Evolutionary conservation across 441 rosid species (phyloP).

Genomic region (Metrosideros polymorpha): DNA sequence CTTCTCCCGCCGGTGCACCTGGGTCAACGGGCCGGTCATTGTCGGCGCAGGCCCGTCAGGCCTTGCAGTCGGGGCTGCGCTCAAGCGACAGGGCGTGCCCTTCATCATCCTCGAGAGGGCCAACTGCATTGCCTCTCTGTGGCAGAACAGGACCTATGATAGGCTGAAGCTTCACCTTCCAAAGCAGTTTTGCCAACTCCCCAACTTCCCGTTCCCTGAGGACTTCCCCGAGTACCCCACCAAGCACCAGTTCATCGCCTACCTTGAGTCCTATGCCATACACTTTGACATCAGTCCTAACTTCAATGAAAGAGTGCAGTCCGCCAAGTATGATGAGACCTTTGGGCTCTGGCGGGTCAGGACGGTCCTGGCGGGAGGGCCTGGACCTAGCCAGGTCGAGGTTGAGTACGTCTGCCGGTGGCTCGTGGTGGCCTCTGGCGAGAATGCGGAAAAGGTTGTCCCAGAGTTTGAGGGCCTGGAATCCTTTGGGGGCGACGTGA

Average conservation of each 20-base stretch:
- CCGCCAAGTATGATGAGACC: constrained; percentile 58
- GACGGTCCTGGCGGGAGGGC: constrained; percentile 24
- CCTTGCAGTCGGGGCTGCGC: constrained; percentile 49
- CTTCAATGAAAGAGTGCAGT: constrained; percentile 63
- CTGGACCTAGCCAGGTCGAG: constrained; percentile 11
- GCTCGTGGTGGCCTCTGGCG: constrained; percentile 91
- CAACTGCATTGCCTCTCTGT: constrained; percentile 70
- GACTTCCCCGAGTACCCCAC: constrained; percentile 69
- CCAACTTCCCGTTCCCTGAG: constrained; percentile 49
- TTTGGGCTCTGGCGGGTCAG: constrained; percentile 64
- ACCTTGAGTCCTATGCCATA: constrained; percentile 66
- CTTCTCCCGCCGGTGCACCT: constrained; percentile 43
- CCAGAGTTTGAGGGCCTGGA: constrained; percentile 70
- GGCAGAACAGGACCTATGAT: constrained; percentile 76
- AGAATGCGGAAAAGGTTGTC: constrained; percentile 68
- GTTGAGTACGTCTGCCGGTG: constrained; percentile 70
- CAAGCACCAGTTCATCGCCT: constrained; percentile 54
- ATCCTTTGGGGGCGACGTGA: constrained; percentile 44
- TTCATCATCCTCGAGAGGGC: constrained; percentile 69
- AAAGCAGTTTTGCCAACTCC: constrained; percentile 68
- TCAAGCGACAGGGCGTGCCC: constrained; percentile 58
- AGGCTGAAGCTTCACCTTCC: constrained; percentile 88
- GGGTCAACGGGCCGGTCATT: constrained; percentile 86
- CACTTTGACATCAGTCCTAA: constrained; percentile 47
- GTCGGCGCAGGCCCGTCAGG: constrained; percentile 95